Base-by-base conservation (phyloP, 768 basidiomycete species). In the Mycena belliarum region DNA sequence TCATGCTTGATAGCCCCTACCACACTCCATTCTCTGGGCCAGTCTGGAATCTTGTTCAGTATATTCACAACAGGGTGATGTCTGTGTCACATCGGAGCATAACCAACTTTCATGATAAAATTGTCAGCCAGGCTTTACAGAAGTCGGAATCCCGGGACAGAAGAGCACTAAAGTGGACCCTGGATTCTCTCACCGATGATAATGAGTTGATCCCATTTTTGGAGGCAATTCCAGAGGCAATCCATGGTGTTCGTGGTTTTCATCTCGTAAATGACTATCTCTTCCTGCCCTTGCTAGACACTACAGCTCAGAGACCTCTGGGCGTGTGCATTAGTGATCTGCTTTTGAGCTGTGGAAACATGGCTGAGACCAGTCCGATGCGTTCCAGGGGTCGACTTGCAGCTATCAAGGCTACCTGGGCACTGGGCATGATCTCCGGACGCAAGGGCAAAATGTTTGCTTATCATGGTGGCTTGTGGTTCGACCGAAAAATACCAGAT, bases 1-100 rank as follows among this genome's bases (percentile, higher is more conserved):
- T 55, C 10, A 20, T 10, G 3, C 28, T 51, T 10, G 53, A 60
- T 20, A 55, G 42, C 18, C 59, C 59, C 0, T 60, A 55, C 43
- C 32, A 38, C 21, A 60, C 59, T 8, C 59, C 59, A 5, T 54
- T 60, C 21, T 55, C 53, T 6, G 1, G 15, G 4, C 23, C 33
- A 6, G 29, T 32, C 29, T 6, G 7, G 6, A 32, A 32, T 32
- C 29, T 12, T 6, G 12, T 32, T 6, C 29, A 32, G 7, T 12
- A 32, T 6, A 32, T 32, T 32, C 29, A 32, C 6, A 32, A 6
- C 12, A n/a, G n/a, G n/a, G 7, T 32, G 29, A 12, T 6, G 7
- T 32, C 29, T 12, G 7, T 32, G 7, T 32, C 29, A 32, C 12
- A n/a, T 6, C 46, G n/a, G n/a, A 7, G n/a, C n/a, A 20, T 20